Base-by-base conservation (phyloP, 495 filamentous ascomycete genomes). In the Penicillium riverlandense region DNA sequence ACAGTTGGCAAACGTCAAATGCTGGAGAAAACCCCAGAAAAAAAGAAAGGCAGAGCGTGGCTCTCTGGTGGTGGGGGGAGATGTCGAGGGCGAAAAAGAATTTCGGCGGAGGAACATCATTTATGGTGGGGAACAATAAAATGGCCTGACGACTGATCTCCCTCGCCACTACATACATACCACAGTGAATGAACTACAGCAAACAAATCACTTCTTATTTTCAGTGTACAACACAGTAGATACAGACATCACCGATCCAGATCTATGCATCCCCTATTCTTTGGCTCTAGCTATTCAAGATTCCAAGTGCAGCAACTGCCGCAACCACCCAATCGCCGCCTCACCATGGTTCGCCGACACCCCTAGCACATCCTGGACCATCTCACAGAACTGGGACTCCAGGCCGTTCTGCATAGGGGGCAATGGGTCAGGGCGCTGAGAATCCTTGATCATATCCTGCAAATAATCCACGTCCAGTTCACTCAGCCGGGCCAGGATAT, bases 401-500 rank as follows among this genome's bases (percentile, higher is more conserved):
- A 12, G 8, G 14, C 13, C 8, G 11, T 29, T 15, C 16, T 6
- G n/a, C 13, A 37, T 22, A 15, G 12, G 27, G 41, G 13, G 29
- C 22, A 2, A 33, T n/a, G 22, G n/a, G 4, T 30, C 46, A 39
- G n/a, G 29, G 29, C 22, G 22, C 22, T 2, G 22, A 22, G 22
- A 22, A 3, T 22, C 22, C 22, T 22, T 41, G 8, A 78, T 50
- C 52, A 77, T 58, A 6, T 55, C 13, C 12, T 52, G 50, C 29
- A 86, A 50, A 38, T 63, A 51, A 36, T 73, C 66, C 4, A 79
- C 48, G 0, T 63, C 67, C 37, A 61, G 60, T 43, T 58, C 56
- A n/a, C 80, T 61, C 4, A 87, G 54, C 14, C 74, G 67, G 40
- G 57, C 59, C 34, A 90, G 58, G 12, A 86, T 70, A 48, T 86